Base-by-base conservation (phyloP, 768 basidiomycete species). In the Suillus luteus region DNA sequence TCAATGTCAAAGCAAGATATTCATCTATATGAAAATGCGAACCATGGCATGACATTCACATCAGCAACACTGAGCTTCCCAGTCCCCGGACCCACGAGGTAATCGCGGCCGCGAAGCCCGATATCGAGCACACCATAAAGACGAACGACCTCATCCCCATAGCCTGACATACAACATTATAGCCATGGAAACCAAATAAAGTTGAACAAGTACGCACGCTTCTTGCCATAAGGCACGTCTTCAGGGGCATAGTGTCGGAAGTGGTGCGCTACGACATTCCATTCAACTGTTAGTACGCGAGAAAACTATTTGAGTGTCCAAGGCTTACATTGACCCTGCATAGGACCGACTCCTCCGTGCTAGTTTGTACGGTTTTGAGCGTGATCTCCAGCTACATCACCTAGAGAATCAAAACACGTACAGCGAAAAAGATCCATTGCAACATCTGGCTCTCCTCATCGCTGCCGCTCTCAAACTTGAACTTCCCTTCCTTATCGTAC, bases 401-500 rank as follows among this genome's bases (percentile, higher is more conserved):
- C 43, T 24, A 33, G 0, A 11, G n/a, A 12, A 4, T 5, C 5
- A 27, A 1, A 22, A 12, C 4, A 68, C 83, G 62, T 65, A 89
- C 89, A 15, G 87, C 83, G 67, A 94, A 95, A 79, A 94, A 92
- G 59, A 95, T 86, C 95, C 93, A 96, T 71, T 93, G 92, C 27
- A 92, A 70, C 78, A 86, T 81, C 76, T 90, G 87, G 70, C 86
- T 89, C 69, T 88, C 86, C 40, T 87, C 80, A 52, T 90, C 80
- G 19, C 73, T 76, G 5, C 86, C 81, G 3, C 85, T 77, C 19
- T 89, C 82, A 75, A 90, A 93, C 68, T 78, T 83, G 69, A 95
- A 90, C 68, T 85, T 82, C 73, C 82, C 76, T n/a, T 91, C 85
- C 67, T 81, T 87, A 76, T 96, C 95, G 70, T 90, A 95, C 71